A percentile compares a stretch with the other conserved stretches of the same genome.
Evolutionary conservation across 352 stramenopile species (phyloP).

Genomic region (Phytophthora vignae): DNA sequence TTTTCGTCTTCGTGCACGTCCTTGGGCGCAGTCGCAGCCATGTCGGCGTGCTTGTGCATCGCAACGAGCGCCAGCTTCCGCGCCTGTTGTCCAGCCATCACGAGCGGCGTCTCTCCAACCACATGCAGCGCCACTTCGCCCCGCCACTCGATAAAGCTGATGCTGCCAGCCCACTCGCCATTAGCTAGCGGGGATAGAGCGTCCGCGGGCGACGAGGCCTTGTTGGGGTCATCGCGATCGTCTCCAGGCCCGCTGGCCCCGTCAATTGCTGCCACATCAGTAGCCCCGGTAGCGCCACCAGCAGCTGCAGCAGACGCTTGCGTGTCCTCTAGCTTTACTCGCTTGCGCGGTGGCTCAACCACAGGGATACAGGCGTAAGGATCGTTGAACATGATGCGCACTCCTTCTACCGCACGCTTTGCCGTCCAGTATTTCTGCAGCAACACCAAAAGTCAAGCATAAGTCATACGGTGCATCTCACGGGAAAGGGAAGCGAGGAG

Average conservation of each 20-base stretch:
- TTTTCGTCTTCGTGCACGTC: constrained; percentile 78
- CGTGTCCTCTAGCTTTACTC: constrained; percentile 61
- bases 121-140: constrained; percentile 81
- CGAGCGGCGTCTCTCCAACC: constrained; percentile 73
- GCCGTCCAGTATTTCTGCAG: constrained; percentile 72
- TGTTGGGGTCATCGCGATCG: constrained; percentile 30
- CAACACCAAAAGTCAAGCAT: neutral
- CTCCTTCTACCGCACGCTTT: constrained; percentile 78
- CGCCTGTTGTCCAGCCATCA: constrained; percentile 83
- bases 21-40: constrained; percentile 26
- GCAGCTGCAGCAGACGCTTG: constrained; percentile 13
- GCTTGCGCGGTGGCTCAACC: constrained; percentile 75
- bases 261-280: constrained; percentile 32
- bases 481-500: too few species aligned
- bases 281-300: constrained; percentile 7
- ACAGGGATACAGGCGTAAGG: constrained; percentile 74
- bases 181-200: constrained; percentile 56
- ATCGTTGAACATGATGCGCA: constrained; percentile 84
- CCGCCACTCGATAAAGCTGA: constrained; percentile 90
- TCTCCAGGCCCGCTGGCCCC: constrained; percentile 21
- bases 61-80: constrained; percentile 77
- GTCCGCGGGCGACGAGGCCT: constrained; percentile 34
- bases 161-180: constrained; percentile 77
- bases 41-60: constrained; percentile 60
- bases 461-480: too few species aligned